These are phyloP conservation scores for Sparassis latifolia DNA, from an alignment of 1,284 basidiomycete species.

Conservation along the genomic window DNA sequence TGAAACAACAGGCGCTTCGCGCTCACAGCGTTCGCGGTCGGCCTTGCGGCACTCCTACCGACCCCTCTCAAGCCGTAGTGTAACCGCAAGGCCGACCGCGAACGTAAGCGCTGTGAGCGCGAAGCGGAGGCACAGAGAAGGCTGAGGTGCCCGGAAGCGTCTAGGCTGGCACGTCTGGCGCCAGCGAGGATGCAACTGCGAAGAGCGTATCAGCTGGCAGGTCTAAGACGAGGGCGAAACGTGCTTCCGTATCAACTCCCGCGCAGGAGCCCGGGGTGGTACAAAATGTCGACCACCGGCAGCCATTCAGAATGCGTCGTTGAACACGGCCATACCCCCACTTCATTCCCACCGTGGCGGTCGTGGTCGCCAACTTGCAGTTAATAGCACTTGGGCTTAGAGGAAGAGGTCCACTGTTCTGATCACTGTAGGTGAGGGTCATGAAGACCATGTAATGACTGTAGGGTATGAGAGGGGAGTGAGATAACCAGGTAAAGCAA, in stretches of 20 bases:
- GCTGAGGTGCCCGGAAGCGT: constrained; percentile 21
- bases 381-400: too few species aligned
- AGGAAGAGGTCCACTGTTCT: too few species aligned
- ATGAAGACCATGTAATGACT: too few species aligned
- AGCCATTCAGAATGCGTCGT: constrained; percentile 74
- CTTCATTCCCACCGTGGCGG: too few species aligned
- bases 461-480: too few species aligned
- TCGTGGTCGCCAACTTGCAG: too few species aligned
- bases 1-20: too few species aligned
- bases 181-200: constrained; percentile 2
- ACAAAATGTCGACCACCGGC: constrained; percentile 61
- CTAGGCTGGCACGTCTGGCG: constrained; percentile 10
- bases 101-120: constrained; percentile 17
- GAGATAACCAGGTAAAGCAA: too few species aligned
- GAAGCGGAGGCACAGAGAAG: constrained; percentile 29
- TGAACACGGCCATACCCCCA: too few species aligned
- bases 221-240: constrained; percentile 14
- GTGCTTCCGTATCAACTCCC: constrained; percentile 23
- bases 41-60: constrained; percentile 50
- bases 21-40: constrained; percentile 45
- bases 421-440: too few species aligned
- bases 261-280: constrained; percentile 46
- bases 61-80: constrained; percentile 33
- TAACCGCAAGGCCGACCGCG: constrained; percentile 33
- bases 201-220: constrained; percentile 4